A percentile compares a stretch with the other conserved stretches of the same genome.
Evolutionary conservation across 2,329 filamentous ascomycete species (phyloP).

Genomic region (Pseudocercospora fijiensis): DNA sequence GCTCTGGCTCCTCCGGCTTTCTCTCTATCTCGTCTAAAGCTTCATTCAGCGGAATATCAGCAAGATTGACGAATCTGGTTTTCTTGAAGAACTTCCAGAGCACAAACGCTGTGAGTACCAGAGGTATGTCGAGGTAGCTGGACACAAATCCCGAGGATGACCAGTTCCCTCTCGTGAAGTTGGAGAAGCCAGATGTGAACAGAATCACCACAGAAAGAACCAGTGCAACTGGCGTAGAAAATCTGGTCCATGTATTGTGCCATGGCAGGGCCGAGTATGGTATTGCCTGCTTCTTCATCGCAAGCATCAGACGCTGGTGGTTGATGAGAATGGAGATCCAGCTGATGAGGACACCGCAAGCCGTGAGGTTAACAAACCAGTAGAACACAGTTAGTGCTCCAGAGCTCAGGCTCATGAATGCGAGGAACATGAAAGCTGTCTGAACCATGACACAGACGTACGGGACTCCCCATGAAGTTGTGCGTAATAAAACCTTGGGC

Average conservation of each 20-base stretch:
- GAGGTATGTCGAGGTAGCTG: conserved; percentile 36
- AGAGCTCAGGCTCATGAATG: conserved; percentile 34
- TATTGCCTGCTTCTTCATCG: conserved; percentile 31
- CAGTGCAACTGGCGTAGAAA: conserved; percentile 38
- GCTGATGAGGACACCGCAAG: conserved; percentile 62
- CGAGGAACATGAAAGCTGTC: conserved; percentile 33
- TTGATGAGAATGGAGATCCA: conserved; percentile 48
- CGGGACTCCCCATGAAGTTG: conserved; percentile 31
- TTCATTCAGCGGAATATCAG: conserved; percentile 28
- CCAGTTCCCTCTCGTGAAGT: conserved; percentile 34
- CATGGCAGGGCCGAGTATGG: conserved; percentile 29
- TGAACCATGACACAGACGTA: conserved; percentile 32
- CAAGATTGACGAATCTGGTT: conserved; percentile 29
- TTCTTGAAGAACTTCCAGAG: conserved; percentile 32
- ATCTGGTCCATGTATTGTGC: conserved; percentile 43
- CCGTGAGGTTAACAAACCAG: conserved; percentile 63
- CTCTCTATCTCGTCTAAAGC: conserved; percentile 27
- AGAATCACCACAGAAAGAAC: conserved; percentile 33
- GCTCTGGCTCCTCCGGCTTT: conserved; percentile 25
- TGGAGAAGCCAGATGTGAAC: conserved; percentile 33
- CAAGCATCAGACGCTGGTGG: conserved; percentile 29
- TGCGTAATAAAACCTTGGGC: conserved; percentile 52
- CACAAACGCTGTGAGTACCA: conserved; percentile 27
- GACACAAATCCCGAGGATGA: conserved; percentile 38
- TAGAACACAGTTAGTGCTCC: conserved; percentile 63